Base-by-base conservation (phyloP, 768 basidiomycete genomes). In the Hericium coralloides region DNA sequence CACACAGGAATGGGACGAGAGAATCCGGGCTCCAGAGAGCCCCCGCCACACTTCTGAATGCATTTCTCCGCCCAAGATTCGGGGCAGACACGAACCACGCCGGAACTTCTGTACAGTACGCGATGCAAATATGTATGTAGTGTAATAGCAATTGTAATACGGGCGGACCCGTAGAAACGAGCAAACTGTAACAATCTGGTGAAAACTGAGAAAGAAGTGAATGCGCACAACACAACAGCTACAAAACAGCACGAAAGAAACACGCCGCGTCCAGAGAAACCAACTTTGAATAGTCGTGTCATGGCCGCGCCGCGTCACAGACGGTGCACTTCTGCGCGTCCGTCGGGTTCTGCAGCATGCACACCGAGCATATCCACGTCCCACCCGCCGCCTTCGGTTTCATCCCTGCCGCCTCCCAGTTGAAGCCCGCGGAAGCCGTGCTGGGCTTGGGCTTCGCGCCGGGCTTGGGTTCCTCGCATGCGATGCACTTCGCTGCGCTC, bases 361-460 rank as follows among this genome's bases (percentile, higher is more conserved):
- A 80, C 7, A 65, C 47, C 6, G 62, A 61, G 60, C 78, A 80
- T n/a, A 59, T 67, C 78, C 77, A 79, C 57, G 59, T 60, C 23
- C 65, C 54, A 25, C 56, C 59, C 5, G 61, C 38, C 10, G 41
- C 41, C 38, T 68, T 62, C 23, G 63, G 63, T 52, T 63, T 61
- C 37, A 73, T 26, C 4, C 75, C 74, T 39, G 74, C 73, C 20
- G 70, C 69, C 25, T 66, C 65, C 72, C 73, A 77, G 56, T 77
- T 65, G 45, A 77, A 77, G 22, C 57, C 43, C 25, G 38, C 8
- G 0, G 39, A n/a, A 12, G 41, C 31, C 25, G 25, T 26, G 25
- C 25, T 26, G 18, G 53, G 41, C 41, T 43, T 43, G 17, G 41
- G 41, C 15, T 15, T 20, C 15, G 41, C 41, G 15, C 41, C 41